Base-by-base conservation (phyloP, 2,329 filamentous ascomycete genomes). In the Thelonectria rubi region DNA sequence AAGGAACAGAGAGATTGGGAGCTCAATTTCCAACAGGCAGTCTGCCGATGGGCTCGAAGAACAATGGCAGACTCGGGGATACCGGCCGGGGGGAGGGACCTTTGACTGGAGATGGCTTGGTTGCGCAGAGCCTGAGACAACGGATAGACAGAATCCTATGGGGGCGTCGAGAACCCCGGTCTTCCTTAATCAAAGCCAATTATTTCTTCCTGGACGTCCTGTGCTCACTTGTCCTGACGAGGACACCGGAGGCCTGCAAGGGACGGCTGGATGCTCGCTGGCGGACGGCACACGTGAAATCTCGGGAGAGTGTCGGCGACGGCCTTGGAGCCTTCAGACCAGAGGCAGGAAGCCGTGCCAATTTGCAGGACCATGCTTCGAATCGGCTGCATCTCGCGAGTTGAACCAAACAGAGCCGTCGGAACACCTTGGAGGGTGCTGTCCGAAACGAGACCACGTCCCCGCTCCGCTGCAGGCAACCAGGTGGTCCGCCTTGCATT, bases 101-200 rank as follows among this genome's bases (percentile, higher is more conserved):
- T 70, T 68, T 68, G 68, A 69, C 67, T 68, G 65, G 68, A 64
- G 69, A 70, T 66, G 65, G 65, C 30, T 64, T 54, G 72, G 78
- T 80, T 69, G 79, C 69, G 79, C 78, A 80, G 75, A 75, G 69
- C 69, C 76, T 78, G 77, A 81, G 79, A 80, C 78, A 80, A 74
- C 72, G 73, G 74, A 72, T 73, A 75, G 71, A 69, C 74, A 75
- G 70, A 69, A 70, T 73, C 70, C 71, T 75, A 76, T 71, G 72
- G 72, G 69, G 72, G 69, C 72, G 69, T 71, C 68, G 71, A 72
- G 65, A 69, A 66, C 60, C 66, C 71, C 69, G 64, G 70, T 66
- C 58, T 58, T 15, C 37, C 60, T 74, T 72, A 60, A 65, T 63
- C 55, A 61, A 66, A 63, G 46, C 43, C 58, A 60, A 58, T 64